A percentile compares a stretch with the other conserved stretches of the same genome.
These are phyloP conservation scores for Salvia splendens DNA, from an alignment of 257 asterid species.

Conservation along the genomic window DNA sequence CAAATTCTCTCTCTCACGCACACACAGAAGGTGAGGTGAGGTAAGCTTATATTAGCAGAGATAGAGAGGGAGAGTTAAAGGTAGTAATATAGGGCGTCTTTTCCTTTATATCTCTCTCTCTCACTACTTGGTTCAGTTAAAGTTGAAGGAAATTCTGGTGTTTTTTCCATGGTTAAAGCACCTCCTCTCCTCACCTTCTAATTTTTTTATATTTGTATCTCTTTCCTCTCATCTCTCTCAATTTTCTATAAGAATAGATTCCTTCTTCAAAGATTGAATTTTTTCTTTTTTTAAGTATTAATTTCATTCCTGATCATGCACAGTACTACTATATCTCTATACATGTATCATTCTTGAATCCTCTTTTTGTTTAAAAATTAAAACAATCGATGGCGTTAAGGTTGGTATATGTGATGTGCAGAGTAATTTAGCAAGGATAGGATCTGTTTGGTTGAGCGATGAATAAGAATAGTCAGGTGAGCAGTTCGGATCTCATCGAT, in stretches of 20 bases:
- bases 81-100: slow-evolving; percentile 44
- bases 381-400: no score
- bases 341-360: slow-evolving; percentile 1
- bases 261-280: background rate
- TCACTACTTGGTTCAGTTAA: slow-evolving; percentile 53
- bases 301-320: slow-evolving; percentile 33
- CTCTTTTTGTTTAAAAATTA: background rate
- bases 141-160: slow-evolving; percentile 59
- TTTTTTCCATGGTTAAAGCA: slow-evolving; percentile 52
- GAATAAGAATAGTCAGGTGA: slow-evolving; percentile 65
- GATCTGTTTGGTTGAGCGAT: slow-evolving; percentile 28
- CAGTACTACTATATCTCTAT: background rate
- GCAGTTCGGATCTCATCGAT: slow-evolving; percentile 88
- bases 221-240: background rate
- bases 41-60: slow-evolving; percentile 59
- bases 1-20: slow-evolving; percentile 27
- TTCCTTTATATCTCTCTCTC: slow-evolving; percentile 57
- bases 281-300: background rate
- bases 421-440: background rate
- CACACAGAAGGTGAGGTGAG: slow-evolving; percentile 37
- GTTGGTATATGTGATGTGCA: background rate
- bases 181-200: slow-evolving; percentile 28
- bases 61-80: slow-evolving; percentile 45
- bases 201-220: background rate
- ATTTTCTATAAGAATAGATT: background rate